Conservation (phyloP, 2,329 filamentous ascomycete species). For the Trichoderma citrinoviride region DNA sequence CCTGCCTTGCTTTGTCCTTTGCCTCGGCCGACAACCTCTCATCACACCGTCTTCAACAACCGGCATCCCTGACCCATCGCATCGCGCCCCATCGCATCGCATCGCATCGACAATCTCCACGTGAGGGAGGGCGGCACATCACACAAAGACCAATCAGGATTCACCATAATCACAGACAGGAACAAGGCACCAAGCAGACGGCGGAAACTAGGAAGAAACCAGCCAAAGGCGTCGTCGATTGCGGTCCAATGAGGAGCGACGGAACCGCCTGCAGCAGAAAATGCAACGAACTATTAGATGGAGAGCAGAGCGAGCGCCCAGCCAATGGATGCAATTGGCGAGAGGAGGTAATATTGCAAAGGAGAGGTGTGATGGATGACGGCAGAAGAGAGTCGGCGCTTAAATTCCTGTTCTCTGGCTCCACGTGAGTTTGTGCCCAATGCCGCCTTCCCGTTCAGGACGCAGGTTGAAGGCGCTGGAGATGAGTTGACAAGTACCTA, state of each 20-base stretch:
- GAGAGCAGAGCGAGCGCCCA: background rate
- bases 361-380: constrained; percentile 13
- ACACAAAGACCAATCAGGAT: background rate
- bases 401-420: background rate
- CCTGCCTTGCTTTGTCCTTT: background rate
- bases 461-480: background rate
- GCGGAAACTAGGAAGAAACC: background rate
- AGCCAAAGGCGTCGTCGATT: background rate
- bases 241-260: background rate
- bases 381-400: constrained; percentile 9
- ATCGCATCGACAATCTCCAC: constrained; percentile 6
- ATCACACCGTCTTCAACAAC: background rate
- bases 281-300: too few relatives aligned
- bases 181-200: background rate
- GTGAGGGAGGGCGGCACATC: background rate
- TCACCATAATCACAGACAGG: background rate
- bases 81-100: background rate
- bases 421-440: constrained; percentile 5
- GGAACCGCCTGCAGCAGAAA: background rate
- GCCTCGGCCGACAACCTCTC: background rate
- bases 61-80: background rate
- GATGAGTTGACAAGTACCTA: background rate
- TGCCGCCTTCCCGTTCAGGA: background rate
- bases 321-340: constrained; percentile 2
- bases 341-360: background rate